Evolutionary conservation across 2,329 filamentous ascomycete genomes (phyloP).

Genomic region (Diaporthe ilicicola): DNA sequence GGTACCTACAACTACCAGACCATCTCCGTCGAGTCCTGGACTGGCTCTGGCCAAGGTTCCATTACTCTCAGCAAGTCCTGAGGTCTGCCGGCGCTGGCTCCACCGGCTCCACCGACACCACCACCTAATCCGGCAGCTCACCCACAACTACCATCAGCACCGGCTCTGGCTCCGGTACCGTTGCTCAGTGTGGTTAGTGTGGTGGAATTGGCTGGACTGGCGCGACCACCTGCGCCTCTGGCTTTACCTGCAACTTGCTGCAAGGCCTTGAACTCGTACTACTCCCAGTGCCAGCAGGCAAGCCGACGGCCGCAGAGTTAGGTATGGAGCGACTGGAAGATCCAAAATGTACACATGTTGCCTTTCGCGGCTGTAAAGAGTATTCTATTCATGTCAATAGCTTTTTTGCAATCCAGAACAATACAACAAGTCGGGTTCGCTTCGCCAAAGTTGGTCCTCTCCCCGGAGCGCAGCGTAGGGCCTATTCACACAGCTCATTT

Average conservation of each 20-base stretch:
- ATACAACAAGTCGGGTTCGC: background rate
- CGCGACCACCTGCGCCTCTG: conserved; percentile 12
- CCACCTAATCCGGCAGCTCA: background rate
- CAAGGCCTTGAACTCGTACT: conserved; percentile 22
- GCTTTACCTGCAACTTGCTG: conserved; percentile 22
- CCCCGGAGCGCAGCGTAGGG: too few relatives aligned
- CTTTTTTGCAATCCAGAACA: background rate
- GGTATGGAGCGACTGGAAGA: background rate
- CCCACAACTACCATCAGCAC: background rate
- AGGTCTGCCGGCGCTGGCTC: background rate
- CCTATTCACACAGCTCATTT: too few relatives aligned
- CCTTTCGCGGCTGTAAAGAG: background rate
- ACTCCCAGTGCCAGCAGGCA: conserved; percentile 22
- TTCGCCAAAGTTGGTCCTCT: too few relatives aligned
- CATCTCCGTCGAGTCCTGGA: conserved; percentile 50
- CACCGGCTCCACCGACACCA: background rate
- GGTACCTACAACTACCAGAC: conserved; percentile 58
- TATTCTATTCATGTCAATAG: background rate
- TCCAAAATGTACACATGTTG: background rate
- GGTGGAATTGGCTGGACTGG: conserved; percentile 18
- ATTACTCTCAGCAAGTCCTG: background rate
- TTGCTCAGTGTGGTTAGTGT: conserved; percentile 20
- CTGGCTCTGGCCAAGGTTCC: background rate
- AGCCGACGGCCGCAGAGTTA: background rate
- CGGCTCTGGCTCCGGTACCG: background rate